Conservation (phyloP, 2,329 filamentous ascomycete genomes). For the Sporothrix pallida region DNA sequence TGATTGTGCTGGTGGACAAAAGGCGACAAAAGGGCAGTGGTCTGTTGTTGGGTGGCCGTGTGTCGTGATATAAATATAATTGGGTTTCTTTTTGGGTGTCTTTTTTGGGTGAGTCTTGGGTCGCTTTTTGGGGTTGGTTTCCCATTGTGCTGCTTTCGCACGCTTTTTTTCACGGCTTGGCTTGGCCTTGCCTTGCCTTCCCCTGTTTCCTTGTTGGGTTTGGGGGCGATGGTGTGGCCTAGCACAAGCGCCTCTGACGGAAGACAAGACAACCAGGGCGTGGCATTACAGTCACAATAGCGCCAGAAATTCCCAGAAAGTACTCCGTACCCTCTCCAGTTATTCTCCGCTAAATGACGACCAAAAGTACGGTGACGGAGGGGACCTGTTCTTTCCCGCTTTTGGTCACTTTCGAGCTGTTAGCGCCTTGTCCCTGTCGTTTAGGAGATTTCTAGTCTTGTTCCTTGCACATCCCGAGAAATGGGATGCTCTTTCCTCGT, state of each 20-base stretch:
- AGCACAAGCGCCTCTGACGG: conserved; percentile 6
- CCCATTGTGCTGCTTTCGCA: background rate
- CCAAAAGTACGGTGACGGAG: background rate
- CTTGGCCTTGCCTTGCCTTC: too few species aligned
- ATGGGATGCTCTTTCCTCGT: too few species aligned
- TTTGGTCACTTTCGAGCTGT: background rate
- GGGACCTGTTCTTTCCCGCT: background rate
- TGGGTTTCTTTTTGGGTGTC: background rate
- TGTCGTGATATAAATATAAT: conserved; percentile 24
- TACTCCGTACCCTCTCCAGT: background rate
- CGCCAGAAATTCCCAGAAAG: background rate
- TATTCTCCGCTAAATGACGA: too few species aligned
- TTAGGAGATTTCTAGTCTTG: background rate
- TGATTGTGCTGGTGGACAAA: background rate
- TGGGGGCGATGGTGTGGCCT: conserved; percentile 13
- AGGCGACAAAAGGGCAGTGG: too few species aligned
- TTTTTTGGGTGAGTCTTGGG: background rate
- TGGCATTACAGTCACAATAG: background rate
- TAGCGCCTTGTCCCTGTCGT: conserved; percentile 2
- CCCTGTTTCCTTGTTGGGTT: too few species aligned
- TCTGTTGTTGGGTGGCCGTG: conserved; percentile 4
- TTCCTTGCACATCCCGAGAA: conserved; percentile 2
- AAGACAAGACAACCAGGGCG: background rate
- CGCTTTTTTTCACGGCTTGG: background rate
- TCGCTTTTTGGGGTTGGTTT: background rate